Base-by-base conservation (phyloP, 345 rosid species). In the Rhodomyrtus tomentosa region DNA sequence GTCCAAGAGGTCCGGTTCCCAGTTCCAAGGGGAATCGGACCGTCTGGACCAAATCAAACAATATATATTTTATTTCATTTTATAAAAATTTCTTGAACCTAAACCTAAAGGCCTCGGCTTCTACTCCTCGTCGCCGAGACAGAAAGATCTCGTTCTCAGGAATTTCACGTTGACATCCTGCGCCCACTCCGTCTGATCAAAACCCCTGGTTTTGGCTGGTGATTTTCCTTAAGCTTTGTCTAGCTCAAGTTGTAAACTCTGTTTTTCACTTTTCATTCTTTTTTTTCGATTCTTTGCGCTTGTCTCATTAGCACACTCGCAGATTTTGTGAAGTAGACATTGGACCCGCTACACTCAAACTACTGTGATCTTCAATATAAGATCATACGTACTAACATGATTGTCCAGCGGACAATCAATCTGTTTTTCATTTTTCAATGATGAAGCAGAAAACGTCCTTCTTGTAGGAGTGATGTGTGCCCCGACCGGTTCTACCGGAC, bases 231-330 rank as follows among this genome's bases (percentile, higher is more conserved):
- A n/a, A 56, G 32, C 32, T 10, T 56, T 56, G 62, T 56, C 68
- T 12, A 56, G 32, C 52, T 50, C 68, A n/a, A 56, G 68, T 56
- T 56, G 18, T 56, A n/a, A n/a, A 56, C 68, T 56, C 29, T 56
- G 7, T n/a, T 56, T 27, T 25, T 25, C 62, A 25, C 0, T 55
- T 55, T 25, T 2, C 8, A 0, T 56, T 2, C 8, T 0, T 56
- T 12, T 1, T 56, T n/a, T 12, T 14, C 0, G 0, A 12, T n/a
- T 56, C 32, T 2, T 56, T n/a, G 6, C 29, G 36, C 68, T 10
- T 3, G 8, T 56, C 36, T 56, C 36, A n/a, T 56, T 56, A 56
- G 68, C 14, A 56, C 68, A 56, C 15, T 56, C 4, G 10, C 62
- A n/a, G 27, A 25, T 6, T 56, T 56, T 56, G 32, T 56, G n/a